Percentiles rank a stretch among this genome's conserved stretches.
Conservation (phyloP, 1,139 yeast genomes). For the Zygoascus sp. region DNA sequence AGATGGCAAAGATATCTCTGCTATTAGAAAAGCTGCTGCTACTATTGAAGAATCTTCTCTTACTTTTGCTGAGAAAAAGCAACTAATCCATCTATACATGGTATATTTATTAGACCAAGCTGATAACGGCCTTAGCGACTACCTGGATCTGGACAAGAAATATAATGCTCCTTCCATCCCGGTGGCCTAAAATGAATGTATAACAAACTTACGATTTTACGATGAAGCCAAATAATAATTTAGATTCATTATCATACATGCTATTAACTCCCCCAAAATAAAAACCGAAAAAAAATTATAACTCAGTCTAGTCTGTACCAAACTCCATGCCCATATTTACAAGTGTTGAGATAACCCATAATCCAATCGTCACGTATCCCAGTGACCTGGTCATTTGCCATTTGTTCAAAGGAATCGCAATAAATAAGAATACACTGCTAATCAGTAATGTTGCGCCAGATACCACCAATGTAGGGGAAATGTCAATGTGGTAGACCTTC, state of each 20-base stretch:
- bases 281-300: too few relatives aligned
- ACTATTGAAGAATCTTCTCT: background rate
- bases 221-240: background rate
- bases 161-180: constrained; percentile 1
- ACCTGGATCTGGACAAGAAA: constrained; percentile 4
- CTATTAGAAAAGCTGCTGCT: background rate
- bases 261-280: background rate
- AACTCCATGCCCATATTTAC: constrained; percentile 31
- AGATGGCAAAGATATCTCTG: background rate
- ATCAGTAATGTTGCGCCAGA: constrained; percentile 50
- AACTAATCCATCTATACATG: constrained; percentile 10
- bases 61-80: constrained; percentile 5
- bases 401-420: constrained; percentile 54
- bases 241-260: background rate
- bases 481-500: constrained; percentile 35
- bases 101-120: constrained; percentile 11
- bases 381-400: constrained; percentile 63
- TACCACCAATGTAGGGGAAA: constrained; percentile 46
- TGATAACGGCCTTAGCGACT: constrained; percentile 6
- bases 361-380: constrained; percentile 49
- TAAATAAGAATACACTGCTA: constrained; percentile 50
- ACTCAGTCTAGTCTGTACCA: too few relatives aligned
- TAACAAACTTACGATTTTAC: background rate
- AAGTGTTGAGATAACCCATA: constrained; percentile 48
- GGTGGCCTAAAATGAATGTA: background rate